Base-by-base conservation (phyloP, 1,139 yeast genomes). In the Fermentozyma sake region DNA sequence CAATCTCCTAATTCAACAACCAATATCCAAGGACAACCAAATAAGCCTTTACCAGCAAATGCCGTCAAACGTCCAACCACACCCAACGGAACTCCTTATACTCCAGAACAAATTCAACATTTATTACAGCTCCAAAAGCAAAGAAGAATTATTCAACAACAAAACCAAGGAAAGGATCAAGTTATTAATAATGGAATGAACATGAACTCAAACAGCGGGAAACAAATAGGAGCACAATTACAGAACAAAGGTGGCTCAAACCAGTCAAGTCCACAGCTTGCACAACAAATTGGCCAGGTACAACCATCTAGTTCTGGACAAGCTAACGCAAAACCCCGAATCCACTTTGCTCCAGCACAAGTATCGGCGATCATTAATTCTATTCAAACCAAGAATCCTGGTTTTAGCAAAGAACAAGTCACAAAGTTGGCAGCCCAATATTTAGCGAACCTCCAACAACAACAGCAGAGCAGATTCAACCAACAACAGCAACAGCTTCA, bases 401-500 rank as follows among this genome's bases (percentile, higher is more conserved):
- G 68, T 16, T 59, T 79, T 46, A 64, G 80, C 3, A 77, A 79
- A 36, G 84, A 78, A 32, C 86, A 81, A 42, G 87, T 80, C 2
- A 77, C 85, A 0, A 75, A 77, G 41, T 58, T 79, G 35, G 89
- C 89, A 0, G 84, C 83, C 6, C 74, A 79, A 17, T 80, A 79
- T 44, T 58, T 81, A 34, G 82, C 83, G 3, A 72, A 66, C 35
- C 52, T 72, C 16, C 79, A 72, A 40, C 72, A 67, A 30, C 76
- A 72, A 33, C 74, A 68, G 32, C 69, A 61, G 29, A 52, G 52
- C 26, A 43, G 55, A 27, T 28, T 26, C 12, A 27, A 13, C 11
- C 33, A 18, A 17, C 29, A 25, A 14, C 34, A 19, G 16, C 34
- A 22, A 21, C 31, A 23, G 23, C 28, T 14, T n/a, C 23, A 30